Evolutionary conservation across 176 grass and related monocot genomes (phyloP), one percentile per base, ranked within the genome.

Genomic region (Tillandsia leiboldiana): DNA sequence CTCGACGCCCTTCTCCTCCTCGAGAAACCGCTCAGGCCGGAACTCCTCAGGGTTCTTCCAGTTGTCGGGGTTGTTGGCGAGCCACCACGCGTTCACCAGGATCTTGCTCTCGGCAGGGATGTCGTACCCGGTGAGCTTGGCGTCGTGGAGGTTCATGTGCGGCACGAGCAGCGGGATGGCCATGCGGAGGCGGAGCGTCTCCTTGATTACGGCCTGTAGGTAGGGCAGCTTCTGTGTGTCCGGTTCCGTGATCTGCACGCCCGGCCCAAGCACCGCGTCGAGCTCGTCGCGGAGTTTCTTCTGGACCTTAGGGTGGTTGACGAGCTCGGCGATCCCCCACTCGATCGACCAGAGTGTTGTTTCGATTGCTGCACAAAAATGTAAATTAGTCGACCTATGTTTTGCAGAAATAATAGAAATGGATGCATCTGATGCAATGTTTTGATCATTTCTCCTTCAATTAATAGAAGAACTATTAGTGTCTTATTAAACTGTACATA

Each of bases 101-200:
- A 93, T 47, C 77, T 86, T 93, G 86, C 83, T 89, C 79, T 89
- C 90, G 17, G 90, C 90, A 12, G 86, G 83, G 79, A 93, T 71
- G 77, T 86, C 83, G 67, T 79, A 84, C 71, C 90, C 90, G 61
- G 24, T 74, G 69, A 93, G 84, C 84, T 89, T 89, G 73, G 86
- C 90, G 70, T 89, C 90, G 64, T 79, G 74, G 58, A 93, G 75
- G 76, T 93, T 93, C 90, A 89, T 93, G 86, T 93, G 86, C 0
- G 86, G 90, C 48, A 93, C 86, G 64, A 93, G 67, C 53, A 93
- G 80, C 70, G 90, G 90, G 74, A 93, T 84, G 57, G 83, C 75
- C 90, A 89, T 93, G 11, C 90, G 86, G 66, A 88, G 80, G 49
- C 90, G 80, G 17, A 93, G 90, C 22, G 86, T 89, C 81, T 94